Percentiles rank a stretch among this genome's conserved stretches.
Evolutionary conservation across 768 basidiomycete species (phyloP).

Genomic region (Amanita fuliginea): DNA sequence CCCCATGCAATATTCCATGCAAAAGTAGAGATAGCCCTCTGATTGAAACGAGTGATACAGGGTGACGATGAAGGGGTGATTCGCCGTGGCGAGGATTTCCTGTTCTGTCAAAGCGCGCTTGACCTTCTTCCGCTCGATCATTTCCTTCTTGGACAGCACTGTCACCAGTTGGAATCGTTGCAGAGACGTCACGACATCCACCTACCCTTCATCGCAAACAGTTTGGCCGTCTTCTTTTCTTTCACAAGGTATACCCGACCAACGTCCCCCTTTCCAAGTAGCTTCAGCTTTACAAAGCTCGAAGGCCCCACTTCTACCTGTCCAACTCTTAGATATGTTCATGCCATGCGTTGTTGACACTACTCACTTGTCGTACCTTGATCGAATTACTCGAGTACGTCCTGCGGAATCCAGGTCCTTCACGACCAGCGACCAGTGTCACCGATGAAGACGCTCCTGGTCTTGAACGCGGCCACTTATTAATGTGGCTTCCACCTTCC

Average conservation of each 20-base stretch:
- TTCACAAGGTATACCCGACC: conserved; percentile 96
- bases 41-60: conserved; percentile 99
- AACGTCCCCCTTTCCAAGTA: conserved; percentile 98
- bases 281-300: conserved; percentile 93
- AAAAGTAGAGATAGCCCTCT: conserved; percentile 95
- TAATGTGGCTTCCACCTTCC: too few relatives aligned
- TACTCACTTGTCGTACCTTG: conserved; percentile 77
- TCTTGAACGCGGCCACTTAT: too few relatives aligned
- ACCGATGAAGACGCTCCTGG: conserved; percentile 16
- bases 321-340: too few relatives aligned
- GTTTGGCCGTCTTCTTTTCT: conserved; percentile 94
- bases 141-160: conserved; percentile 98
- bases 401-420: conserved; percentile 68
- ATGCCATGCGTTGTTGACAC: too few relatives aligned
- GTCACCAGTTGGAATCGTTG: conserved; percentile 26
- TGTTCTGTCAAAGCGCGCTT: conserved; percentile 98
- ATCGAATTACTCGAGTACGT: conserved; percentile 98
- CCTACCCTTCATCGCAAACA: conserved; percentile 99
- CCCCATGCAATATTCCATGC: conserved; percentile 99
- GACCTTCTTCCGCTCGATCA: conserved; percentile 99
- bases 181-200: conserved; percentile 18
- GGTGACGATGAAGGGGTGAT: conserved; percentile 99
- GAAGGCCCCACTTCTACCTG: conserved; percentile 91
- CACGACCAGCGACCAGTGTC: conserved; percentile 32
- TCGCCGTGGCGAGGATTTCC: conserved; percentile 96